Conservation (phyloP, 1,284 basidiomycete genomes). For the Cryptococcus depauperatus region DNA sequence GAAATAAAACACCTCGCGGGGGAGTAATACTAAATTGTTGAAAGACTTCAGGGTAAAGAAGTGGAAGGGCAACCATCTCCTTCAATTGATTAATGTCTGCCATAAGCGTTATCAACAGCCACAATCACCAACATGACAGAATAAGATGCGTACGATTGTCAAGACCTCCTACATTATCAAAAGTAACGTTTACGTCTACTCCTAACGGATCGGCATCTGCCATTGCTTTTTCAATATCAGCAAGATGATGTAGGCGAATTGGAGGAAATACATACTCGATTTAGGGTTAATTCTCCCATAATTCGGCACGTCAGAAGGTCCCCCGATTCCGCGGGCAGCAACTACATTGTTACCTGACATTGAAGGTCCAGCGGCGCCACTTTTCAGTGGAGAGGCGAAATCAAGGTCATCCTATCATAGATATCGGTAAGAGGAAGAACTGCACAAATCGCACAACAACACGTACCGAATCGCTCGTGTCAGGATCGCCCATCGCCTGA, state of each 20-base stretch:
- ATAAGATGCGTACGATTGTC: slow-evolving; percentile 65
- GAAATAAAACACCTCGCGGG: slow-evolving; percentile 93
- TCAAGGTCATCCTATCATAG: slow-evolving; percentile 16
- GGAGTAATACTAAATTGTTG: slow-evolving; percentile 91
- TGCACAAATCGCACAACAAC: background rate
- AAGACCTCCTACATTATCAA: slow-evolving; percentile 94
- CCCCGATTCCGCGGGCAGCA: slow-evolving; percentile 25
- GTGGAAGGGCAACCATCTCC: slow-evolving; percentile 94
- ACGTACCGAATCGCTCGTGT: slow-evolving; percentile 39
- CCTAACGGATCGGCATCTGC: slow-evolving; percentile 96
- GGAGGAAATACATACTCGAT: slow-evolving; percentile 20
- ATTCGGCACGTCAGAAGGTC: slow-evolving; percentile 47
- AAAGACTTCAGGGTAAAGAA: slow-evolving; percentile 96
- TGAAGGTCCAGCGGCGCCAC: slow-evolving; percentile 15
- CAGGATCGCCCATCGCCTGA: slow-evolving; percentile 39
- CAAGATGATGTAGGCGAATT: background rate
- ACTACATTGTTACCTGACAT: slow-evolving; percentile 11
- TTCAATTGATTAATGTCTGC: slow-evolving; percentile 91
- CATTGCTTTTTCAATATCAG: slow-evolving; percentile 50
- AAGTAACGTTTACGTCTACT: slow-evolving; percentile 86
- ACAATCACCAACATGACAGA: background rate
- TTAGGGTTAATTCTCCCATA: slow-evolving; percentile 44
- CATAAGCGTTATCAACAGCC: slow-evolving; percentile 6
- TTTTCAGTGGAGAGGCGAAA: slow-evolving; percentile 22
- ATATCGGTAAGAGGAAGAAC: background rate